Base-by-base conservation (phyloP, 139 green algal species). In the Pycnococcus provasolii region DNA sequence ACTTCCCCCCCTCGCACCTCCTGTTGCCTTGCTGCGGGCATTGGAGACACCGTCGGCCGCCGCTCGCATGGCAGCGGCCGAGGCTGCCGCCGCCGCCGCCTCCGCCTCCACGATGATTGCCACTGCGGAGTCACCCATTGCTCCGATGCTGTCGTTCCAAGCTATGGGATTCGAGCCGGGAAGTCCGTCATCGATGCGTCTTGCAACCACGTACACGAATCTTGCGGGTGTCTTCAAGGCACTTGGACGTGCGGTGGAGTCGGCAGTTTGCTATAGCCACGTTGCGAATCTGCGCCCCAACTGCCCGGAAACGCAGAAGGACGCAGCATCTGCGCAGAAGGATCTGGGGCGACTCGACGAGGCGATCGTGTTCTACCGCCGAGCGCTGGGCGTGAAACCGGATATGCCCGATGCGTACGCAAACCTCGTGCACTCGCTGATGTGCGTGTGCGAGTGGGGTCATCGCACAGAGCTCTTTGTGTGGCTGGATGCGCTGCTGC, bases 401-500 rank as follows among this genome's bases (percentile, higher is more conserved):
- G 61, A 81, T 4, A 79, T 64, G 1, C 75, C 87, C 0, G 87
- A 91, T 53, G 85, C 73, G 1, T 79, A 86, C 50, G 78, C 84
- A 51, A 93, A 94, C 73, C 77, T 89, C 7, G 83, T 92, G 55
- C 88, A 95, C 76, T 86, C 76, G 37, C 53, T 94, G 80, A 62
- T 73, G 68, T 91, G 84, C 73, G 79, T 96, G 15, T 94, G 86
- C 69, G 89, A 95, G 45, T 96, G 89, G 89, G 51, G 41, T 2
- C 83, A 90, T 53, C 77, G 88, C 3, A 72, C 78, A 1, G 41
- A 43, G 59, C 63, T 89, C 26, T 92, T 95, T 60, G 44, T 53
- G 68, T 79, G 73, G 47, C 57, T 80, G 58, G 77, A 85, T 73
- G 37, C 44, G 9, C 68, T 86, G 59, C 75, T 90, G n/a, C 59